Conservation (phyloP, 352 stramenopile species). For the Pythium diclinum region DNA sequence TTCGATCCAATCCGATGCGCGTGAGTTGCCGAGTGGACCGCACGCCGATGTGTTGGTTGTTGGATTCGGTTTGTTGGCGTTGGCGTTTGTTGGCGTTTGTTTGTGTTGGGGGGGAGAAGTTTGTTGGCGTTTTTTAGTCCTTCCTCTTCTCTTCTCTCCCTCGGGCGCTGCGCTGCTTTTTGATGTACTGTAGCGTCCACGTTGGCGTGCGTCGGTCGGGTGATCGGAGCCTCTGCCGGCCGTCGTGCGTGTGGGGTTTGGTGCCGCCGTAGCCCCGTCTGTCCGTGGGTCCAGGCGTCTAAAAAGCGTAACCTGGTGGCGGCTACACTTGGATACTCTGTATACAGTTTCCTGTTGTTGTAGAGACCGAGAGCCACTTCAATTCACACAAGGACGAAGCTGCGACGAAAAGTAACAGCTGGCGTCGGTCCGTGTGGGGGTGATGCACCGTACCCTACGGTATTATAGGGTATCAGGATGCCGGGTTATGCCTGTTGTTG, state of each 20-base stretch:
- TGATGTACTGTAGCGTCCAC: not conserved
- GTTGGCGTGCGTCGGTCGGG: not conserved
- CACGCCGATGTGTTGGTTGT: not conserved
- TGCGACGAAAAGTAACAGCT: not conserved
- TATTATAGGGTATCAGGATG: not conserved
- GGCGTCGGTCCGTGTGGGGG: not conserved
- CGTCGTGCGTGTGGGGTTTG: slow-evolving; percentile 2
- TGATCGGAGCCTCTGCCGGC: not conserved
- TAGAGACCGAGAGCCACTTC: not conserved
- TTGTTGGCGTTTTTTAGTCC: not conserved
- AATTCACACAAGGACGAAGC: not conserved
- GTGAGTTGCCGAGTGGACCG: slow-evolving; percentile 1
- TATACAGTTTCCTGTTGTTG: not conserved
- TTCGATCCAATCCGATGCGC: slow-evolving; percentile 4
- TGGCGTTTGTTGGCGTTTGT: slow-evolving; percentile 3
- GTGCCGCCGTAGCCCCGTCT: not conserved
- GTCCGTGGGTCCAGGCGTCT: not conserved
- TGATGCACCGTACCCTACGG: not conserved
- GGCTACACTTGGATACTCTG: not conserved
- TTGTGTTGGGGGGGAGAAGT: not conserved
- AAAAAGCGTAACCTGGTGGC: slow-evolving; percentile 6
- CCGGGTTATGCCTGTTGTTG: not conserved
- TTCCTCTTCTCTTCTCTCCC: not conserved
- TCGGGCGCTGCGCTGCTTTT: no score
- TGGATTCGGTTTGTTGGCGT: not conserved